A percentile compares a stretch with the other conserved stretches of the same genome.
Evolutionary conservation across 2,329 filamentous ascomycete genomes (phyloP).

Genomic region (Colletotrichum ledebouriae): DNA sequence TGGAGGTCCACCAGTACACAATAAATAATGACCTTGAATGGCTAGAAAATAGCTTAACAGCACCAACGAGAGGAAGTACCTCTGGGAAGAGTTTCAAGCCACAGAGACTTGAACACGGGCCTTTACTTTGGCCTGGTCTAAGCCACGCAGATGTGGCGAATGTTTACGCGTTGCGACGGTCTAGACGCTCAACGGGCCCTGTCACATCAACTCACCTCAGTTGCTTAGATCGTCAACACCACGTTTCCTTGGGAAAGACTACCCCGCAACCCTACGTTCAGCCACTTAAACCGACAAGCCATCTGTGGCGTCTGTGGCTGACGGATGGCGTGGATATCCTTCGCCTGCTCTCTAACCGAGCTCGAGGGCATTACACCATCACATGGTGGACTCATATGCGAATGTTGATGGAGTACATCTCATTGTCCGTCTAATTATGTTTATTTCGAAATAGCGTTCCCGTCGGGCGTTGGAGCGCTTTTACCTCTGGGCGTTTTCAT

Average conservation of each 20-base stretch:
- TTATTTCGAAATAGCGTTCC: neutral
- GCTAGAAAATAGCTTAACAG: no score
- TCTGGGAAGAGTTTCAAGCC: no score
- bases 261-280: neutral
- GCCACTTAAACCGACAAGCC: conserved; percentile 1
- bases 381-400: neutral
- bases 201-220: neutral
- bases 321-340: neutral
- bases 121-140: neutral
- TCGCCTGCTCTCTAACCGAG: conserved; percentile 5
- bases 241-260: neutral
- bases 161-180: conserved; percentile 37
- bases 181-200: conserved; percentile 24
- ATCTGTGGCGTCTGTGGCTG: conserved; percentile 14
- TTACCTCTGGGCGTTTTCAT: no score
- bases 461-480: neutral
- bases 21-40: no score
- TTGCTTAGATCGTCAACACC: neutral
- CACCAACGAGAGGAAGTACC: no score
- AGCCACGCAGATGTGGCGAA: conserved; percentile 41
- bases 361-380: neutral
- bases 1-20: no score
- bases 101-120: no score
- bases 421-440: neutral
- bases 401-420: conserved; percentile 6